Conservation (phyloP, 257 asterid genomes). For the Ballota nigra region DNA sequence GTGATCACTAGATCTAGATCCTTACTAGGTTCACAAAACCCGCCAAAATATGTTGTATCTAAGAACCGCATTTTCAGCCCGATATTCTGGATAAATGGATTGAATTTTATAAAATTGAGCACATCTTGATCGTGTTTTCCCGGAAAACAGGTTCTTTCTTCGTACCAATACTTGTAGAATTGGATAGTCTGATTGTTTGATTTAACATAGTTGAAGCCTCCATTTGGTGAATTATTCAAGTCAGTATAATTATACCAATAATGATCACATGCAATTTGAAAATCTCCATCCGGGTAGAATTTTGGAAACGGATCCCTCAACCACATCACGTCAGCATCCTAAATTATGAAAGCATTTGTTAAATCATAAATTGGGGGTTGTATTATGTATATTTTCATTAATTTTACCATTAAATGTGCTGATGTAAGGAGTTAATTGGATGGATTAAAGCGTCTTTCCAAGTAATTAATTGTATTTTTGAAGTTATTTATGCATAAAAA, state of each 20-base stretch:
- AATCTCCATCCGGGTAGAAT: conserved; percentile 46
- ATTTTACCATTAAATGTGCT: no score
- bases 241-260: conserved; percentile 36
- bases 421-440: no score
- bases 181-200: no score
- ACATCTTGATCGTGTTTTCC: conserved; percentile 67
- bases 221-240: conserved; percentile 45
- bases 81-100: conserved; percentile 29
- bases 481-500: no score
- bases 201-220: conserved; percentile 50
- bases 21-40: conserved; percentile 55
- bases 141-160: conserved; percentile 27
- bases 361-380: neutral
- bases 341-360: neutral
- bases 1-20: conserved; percentile 24
- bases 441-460: no score
- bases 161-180: no score
- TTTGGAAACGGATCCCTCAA: conserved; percentile 52
- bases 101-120: conserved; percentile 41
- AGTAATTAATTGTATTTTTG: no score
- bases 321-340: conserved; percentile 80
- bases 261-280: conserved; percentile 63
- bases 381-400: no score
- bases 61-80: conserved; percentile 51
- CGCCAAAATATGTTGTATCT: conserved; percentile 57